Evolutionary conservation across 257 asterid genomes (phyloP).

Genomic region (Avicennia marina): DNA sequence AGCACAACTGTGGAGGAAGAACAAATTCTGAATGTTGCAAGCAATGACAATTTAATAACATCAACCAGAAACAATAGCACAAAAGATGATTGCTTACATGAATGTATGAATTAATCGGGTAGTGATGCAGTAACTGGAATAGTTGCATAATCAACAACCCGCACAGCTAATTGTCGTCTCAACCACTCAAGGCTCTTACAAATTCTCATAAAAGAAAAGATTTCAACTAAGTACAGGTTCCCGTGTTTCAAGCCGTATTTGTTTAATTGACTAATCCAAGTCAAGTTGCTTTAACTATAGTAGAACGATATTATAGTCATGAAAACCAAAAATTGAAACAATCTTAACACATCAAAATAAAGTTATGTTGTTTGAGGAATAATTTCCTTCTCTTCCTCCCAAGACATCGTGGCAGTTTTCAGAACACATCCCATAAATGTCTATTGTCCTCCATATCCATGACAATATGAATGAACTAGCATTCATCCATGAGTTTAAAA

Average conservation of each 20-base stretch:
- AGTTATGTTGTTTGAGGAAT: not conserved
- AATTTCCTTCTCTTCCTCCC: not conserved
- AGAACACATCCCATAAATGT: not conserved
- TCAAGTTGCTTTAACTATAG: not conserved
- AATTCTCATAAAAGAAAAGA: not conserved
- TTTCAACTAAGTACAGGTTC: not conserved
- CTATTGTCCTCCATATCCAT: not conserved
- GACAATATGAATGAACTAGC: not conserved
- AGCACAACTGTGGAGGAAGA: not conserved
- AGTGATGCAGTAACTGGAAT: not conserved
- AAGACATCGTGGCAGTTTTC: not conserved
- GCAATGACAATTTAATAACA: not conserved
- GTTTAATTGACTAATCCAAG: not conserved
- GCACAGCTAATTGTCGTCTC: not conserved
- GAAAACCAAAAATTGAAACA: not conserved
- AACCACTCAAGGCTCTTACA: conserved; percentile 10
- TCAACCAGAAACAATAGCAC: not conserved
- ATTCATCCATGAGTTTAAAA: not conserved
- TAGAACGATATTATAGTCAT: not conserved
- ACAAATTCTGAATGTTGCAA: not conserved
- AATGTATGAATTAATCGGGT: not conserved
- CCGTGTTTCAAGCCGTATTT: not conserved
- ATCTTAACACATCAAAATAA: not conserved
- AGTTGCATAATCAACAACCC: not conserved
- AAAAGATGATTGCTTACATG: not conserved